Percentiles rank a stretch among this genome's conserved stretches.
Conservation (phyloP, 495 filamentous ascomycete species). For the Aspergillus wentii region DNA sequence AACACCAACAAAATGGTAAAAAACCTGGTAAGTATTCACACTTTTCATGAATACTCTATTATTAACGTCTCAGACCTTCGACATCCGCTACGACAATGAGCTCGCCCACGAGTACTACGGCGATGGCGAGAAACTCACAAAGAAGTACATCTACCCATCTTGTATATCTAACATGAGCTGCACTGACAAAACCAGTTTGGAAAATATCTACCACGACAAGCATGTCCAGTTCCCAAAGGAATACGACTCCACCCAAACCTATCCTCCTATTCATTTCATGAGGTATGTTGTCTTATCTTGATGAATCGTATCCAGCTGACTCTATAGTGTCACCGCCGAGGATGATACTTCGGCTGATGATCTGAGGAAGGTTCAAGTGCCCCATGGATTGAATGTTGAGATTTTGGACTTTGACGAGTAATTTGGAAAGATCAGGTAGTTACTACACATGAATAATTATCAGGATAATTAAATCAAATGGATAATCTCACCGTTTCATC, state of each 20-base stretch:
- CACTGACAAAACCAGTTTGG: constrained; percentile 7
- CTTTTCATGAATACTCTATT: background rate
- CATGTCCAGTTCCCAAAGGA: constrained; percentile 12
- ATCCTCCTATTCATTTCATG: constrained; percentile 17
- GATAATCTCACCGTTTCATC: too few relatives aligned
- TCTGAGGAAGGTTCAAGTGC: constrained; percentile 11
- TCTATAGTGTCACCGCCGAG: constrained; percentile 9
- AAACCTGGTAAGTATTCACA: background rate
- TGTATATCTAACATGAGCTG: background rate
- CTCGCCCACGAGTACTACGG: constrained; percentile 16
- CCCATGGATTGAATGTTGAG: constrained; percentile 11
- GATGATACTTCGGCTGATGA: constrained; percentile 12
- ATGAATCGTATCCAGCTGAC: background rate
- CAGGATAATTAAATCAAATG: too few relatives aligned
- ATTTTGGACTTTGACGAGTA: constrained; percentile 12
- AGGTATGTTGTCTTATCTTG: constrained; percentile 5
- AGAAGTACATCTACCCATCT: constrained; percentile 5
- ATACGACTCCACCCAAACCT: constrained; percentile 13
- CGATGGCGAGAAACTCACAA: constrained; percentile 12
- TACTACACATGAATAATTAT: too few relatives aligned
- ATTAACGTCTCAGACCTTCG: constrained; percentile 12
- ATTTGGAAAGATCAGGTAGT: too few relatives aligned
- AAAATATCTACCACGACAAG: constrained; percentile 11
- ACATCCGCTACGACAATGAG: constrained; percentile 17
- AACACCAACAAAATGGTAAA: background rate